A percentile compares a stretch with the other conserved stretches of the same genome.
Evolutionary conservation across 352 stramenopile genomes (phyloP).

Genomic region (Pythium volutum): DNA sequence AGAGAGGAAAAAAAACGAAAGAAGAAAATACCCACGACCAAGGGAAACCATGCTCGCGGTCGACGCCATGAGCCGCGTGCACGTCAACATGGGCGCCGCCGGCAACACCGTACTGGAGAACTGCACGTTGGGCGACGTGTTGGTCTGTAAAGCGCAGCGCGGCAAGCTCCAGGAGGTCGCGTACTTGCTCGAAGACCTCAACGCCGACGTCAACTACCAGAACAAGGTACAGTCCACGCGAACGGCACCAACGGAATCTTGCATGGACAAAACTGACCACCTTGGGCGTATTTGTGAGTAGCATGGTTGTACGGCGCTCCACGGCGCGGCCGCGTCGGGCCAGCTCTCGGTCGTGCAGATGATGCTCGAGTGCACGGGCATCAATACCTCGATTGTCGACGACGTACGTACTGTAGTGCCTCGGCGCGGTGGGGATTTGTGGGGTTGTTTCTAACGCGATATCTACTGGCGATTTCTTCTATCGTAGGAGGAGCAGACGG

Average conservation of each 20-base stretch:
- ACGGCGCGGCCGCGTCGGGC: slow-evolving; percentile 68
- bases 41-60: slow-evolving; percentile 21
- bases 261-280: not conserved
- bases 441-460: no score
- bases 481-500: slow-evolving; percentile 69
- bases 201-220: slow-evolving; percentile 83
- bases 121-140: slow-evolving; percentile 82
- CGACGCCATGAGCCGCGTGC: slow-evolving; percentile 58
- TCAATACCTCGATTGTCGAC: slow-evolving; percentile 63
- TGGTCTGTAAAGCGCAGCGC: slow-evolving; percentile 83
- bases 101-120: slow-evolving; percentile 57
- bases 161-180: slow-evolving; percentile 79
- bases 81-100: slow-evolving; percentile 52
- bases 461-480: no score
- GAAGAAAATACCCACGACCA: not conserved
- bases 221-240: slow-evolving; percentile 49
- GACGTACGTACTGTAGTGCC: slow-evolving; percentile 36
- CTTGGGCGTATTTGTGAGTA: slow-evolving; percentile 23
- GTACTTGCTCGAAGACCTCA: slow-evolving; percentile 69
- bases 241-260: not conserved
- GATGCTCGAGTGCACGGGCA: slow-evolving; percentile 55
- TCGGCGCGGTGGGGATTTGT: not conserved
- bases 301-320: slow-evolving; percentile 81
- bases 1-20: slow-evolving; percentile 3
- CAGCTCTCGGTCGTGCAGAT: slow-evolving; percentile 82